phyloP scores from a whole-genome alignment of 306 rosid genomes.

The Herpetospermum pedunculosum region DNA sequence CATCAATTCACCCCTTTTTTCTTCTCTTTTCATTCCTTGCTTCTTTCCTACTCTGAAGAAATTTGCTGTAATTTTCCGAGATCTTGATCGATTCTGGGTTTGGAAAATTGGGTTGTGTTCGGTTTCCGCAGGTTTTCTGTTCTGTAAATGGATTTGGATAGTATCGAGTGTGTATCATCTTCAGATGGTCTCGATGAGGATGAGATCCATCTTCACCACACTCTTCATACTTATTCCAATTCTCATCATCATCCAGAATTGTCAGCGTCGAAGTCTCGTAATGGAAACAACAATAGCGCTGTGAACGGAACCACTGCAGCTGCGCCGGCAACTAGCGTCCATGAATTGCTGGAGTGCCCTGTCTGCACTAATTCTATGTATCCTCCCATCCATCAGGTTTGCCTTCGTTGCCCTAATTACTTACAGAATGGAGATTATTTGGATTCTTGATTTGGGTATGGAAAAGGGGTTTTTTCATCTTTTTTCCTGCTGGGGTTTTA shows the following conservation, averaged over 20 bases:
- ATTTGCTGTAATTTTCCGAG: neutral
- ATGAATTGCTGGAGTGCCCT: slow-evolving; percentile 84
- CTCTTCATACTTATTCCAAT: slow-evolving; percentile 37
- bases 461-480: neutral
- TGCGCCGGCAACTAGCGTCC: slow-evolving; percentile 86
- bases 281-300: slow-evolving; percentile 28
- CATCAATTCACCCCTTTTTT: slow-evolving; percentile 3
- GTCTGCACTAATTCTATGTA: slow-evolving; percentile 94
- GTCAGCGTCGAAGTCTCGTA: slow-evolving; percentile 52
- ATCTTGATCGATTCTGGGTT: neutral
- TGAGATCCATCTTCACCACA: slow-evolving; percentile 58
- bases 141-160: slow-evolving; percentile 53
- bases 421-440: neutral
- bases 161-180: slow-evolving; percentile 80
- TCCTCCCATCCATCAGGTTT: slow-evolving; percentile 90
- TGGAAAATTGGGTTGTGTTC: neutral
- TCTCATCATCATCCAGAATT: slow-evolving; percentile 52
- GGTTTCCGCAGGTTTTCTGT: neutral
- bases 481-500: neutral
- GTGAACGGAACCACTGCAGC: slow-evolving; percentile 31
- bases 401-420: slow-evolving; percentile 1
- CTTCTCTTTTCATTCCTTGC: slow-evolving; percentile 19
- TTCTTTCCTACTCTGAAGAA: neutral
- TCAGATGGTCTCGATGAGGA: slow-evolving; percentile 73
- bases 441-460: neutral